Base-by-base conservation (phyloP, 2,329 filamentous ascomycete genomes). In the Calonectria honghensis region DNA sequence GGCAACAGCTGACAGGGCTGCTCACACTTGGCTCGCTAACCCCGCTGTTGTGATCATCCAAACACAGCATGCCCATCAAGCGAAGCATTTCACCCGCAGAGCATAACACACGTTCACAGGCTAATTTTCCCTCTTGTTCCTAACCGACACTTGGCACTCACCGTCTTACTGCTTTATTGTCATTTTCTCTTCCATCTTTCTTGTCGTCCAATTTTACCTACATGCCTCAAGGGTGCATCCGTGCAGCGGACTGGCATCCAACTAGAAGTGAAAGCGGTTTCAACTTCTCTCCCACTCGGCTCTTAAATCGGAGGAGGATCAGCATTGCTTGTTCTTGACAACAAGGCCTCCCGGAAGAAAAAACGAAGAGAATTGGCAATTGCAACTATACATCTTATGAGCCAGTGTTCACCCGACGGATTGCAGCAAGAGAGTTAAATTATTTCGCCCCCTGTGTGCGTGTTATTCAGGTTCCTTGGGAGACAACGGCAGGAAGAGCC, bases 1-100 rank as follows among this genome's bases (percentile, higher is more conserved):
- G 71, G 66, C 59, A 66, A 52, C 66, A 57, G 29, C 18, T 66
- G 27, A 50, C 59, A 69, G 66, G 71, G 66, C 52, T 70, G 39
- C n/a, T 65, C 61, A 35, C 51, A 39, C 37, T 57, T 16, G 68
- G 31, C 41, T 63, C 50, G 45, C 41, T 35, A 50, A 48, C 65
- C 66, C 65, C 57, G 54, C 68, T 24, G 37, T 24, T 10, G 52
- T 45, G 57, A 45, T 61, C 52, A 24, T 69, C 54, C 35, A 20
- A 37, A 48, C 59, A 14, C 24, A 37, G 13, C 59, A 48, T 64
- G 24, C 24, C 27, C 59, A 32, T 54, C 35, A 54, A 27, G 45
- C 18, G 57, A 39, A 64, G 54, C 54, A 64, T 51, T 50, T 29
- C 54, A 71, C 50, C 24, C 37, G 18, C 31, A 51, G 31, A 39